Evolutionary conservation across 495 filamentous ascomycete species (phyloP).

Genomic region (Thozetella sp.): DNA sequence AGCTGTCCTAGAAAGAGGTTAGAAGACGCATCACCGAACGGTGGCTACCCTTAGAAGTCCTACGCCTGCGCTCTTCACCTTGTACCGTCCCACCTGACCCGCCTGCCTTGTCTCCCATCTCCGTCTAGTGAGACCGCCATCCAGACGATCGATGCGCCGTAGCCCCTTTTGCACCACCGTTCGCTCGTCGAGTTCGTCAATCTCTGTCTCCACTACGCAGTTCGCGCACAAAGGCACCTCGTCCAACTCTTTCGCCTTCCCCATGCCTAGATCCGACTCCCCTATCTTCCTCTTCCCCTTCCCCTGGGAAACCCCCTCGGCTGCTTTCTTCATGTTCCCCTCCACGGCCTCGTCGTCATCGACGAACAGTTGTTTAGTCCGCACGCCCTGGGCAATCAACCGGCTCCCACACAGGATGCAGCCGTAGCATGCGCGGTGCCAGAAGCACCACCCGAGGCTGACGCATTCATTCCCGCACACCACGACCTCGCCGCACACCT

Average conservation of each 20-base stretch:
- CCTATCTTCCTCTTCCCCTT: neutral
- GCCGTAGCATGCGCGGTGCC: constrained; percentile 47
- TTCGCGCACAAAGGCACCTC: constrained; percentile 34
- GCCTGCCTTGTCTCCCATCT: constrained; percentile 24
- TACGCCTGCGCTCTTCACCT: constrained; percentile 11
- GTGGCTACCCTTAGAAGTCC: too few relatives aligned
- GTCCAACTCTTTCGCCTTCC: constrained; percentile 23
- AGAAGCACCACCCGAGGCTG: constrained; percentile 50
- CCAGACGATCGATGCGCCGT: constrained; percentile 19
- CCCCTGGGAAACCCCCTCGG: neutral
- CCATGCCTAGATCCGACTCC: constrained; percentile 3
- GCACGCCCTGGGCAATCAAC: constrained; percentile 10
- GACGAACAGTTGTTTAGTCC: constrained; percentile 14
- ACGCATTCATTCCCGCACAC: constrained; percentile 44
- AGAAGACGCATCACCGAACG: too few relatives aligned
- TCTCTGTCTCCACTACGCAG: constrained; percentile 25
- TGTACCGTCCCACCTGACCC: constrained; percentile 7
- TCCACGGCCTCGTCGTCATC: constrained; percentile 3
- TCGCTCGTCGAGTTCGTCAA: constrained; percentile 11
- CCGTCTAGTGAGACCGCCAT: constrained; percentile 22
- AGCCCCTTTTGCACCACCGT: constrained; percentile 21
- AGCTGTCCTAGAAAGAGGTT: too few relatives aligned
- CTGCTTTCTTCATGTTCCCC: neutral
- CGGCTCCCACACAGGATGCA: constrained; percentile 43
- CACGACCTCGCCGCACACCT: constrained; percentile 49